phyloP scores from a whole-genome alignment of 345 rosid genomes.

The Brassica rapa region DNA sequence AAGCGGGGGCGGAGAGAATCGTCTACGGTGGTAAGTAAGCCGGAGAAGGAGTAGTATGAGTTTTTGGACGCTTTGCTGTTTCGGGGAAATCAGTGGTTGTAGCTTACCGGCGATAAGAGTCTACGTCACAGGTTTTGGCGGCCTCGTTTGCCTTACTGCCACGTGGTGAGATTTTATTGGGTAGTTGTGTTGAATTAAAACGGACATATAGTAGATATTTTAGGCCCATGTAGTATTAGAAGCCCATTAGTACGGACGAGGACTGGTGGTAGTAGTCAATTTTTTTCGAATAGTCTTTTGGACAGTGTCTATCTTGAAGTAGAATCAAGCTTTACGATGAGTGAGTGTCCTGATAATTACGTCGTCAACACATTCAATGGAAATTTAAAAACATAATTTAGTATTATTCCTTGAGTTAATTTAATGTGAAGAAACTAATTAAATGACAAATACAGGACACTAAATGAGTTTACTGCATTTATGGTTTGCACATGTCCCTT shows the following conservation, averaged over 20 bases:
- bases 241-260: constrained; percentile 9
- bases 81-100: constrained; percentile 33
- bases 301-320: too few relatives aligned
- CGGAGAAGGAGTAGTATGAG: constrained; percentile 28
- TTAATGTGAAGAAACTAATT: neutral
- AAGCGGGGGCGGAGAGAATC: constrained; percentile 25
- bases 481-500: neutral
- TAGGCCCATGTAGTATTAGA: constrained; percentile 4
- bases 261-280: constrained; percentile 20
- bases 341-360: constrained; percentile 65
- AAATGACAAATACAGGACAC: neutral
- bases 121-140: constrained; percentile 31
- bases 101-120: constrained; percentile 33
- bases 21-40: constrained; percentile 7
- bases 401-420: neutral
- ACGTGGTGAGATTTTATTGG: constrained; percentile 20
- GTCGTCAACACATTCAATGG: constrained; percentile 51
- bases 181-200: neutral
- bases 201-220: neutral
- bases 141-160: neutral
- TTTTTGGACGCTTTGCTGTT: constrained; percentile 3
- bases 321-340: too few relatives aligned
- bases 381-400: neutral
- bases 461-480: too few relatives aligned
- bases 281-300: too few relatives aligned